phyloP scores from a whole-genome alignment of 805 yeast genomes.

The Priceomyces medius region DNA sequence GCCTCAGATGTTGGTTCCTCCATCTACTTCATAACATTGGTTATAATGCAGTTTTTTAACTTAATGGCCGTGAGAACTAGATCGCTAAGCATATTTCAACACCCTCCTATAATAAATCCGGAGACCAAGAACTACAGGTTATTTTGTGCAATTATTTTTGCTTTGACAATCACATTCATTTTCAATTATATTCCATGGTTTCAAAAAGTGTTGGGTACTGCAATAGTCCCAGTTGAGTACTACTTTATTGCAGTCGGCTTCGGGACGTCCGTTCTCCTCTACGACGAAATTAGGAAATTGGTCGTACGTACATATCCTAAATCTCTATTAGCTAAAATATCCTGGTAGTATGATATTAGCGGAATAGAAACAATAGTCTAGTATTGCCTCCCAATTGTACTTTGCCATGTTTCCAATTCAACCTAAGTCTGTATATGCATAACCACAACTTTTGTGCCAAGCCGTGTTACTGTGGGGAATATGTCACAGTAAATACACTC shows the following conservation, averaged over 20 bases:
- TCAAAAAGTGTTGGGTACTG: slow-evolving; percentile 33
- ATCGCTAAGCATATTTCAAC: slow-evolving; percentile 41
- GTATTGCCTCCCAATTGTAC: no score
- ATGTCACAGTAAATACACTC: no score
- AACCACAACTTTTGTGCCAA: no score
- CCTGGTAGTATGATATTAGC: slow-evolving; percentile 46
- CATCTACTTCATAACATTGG: slow-evolving; percentile 47
- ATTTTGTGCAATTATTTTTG: slow-evolving; percentile 34
- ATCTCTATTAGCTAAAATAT: slow-evolving; percentile 34
- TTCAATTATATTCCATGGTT: slow-evolving; percentile 44
- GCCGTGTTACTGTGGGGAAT: no score
- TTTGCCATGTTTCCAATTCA: no score
- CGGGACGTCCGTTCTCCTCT: slow-evolving; percentile 36
- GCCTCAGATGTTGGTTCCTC: slow-evolving; percentile 36
- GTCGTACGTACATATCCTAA: slow-evolving; percentile 37
- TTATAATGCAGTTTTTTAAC: slow-evolving; percentile 48
- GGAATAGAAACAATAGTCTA: no score
- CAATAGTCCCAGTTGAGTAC: slow-evolving; percentile 43
- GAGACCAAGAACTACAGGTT: slow-evolving; percentile 24
- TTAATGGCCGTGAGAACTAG: slow-evolving; percentile 44
- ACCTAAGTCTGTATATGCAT: no score
- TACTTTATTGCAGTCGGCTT: slow-evolving; percentile 47
- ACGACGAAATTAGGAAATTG: slow-evolving; percentile 45
- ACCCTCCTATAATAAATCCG: slow-evolving; percentile 26
- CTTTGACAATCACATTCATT: slow-evolving; percentile 39